Percentiles rank a stretch among this genome's conserved stretches.
These are phyloP conservation scores for Clitoria ternatea DNA, from an alignment of 306 rosid genomes.

Conservation along the genomic window DNA sequence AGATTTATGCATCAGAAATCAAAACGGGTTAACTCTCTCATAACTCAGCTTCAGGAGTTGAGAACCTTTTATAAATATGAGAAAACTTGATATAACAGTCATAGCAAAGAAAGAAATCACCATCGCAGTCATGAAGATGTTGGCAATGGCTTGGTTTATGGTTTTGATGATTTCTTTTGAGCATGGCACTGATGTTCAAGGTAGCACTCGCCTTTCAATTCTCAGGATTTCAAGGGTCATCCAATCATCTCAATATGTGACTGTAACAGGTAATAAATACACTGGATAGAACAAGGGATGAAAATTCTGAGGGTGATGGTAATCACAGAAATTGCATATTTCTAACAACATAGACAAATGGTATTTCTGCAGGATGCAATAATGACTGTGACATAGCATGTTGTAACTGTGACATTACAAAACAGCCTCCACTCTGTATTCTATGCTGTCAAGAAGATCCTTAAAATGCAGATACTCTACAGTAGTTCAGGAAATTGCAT, in stretches of 20 bases:
- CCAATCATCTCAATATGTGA: conserved; percentile 44
- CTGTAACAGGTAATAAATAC: conserved; percentile 69
- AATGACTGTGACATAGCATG: conserved; percentile 78
- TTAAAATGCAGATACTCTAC: conserved; percentile 5
- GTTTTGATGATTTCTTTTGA: conserved; percentile 24
- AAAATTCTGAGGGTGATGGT: neutral
- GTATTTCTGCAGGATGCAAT: conserved; percentile 70
- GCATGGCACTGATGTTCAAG: conserved; percentile 37
- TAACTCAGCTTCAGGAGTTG: neutral
- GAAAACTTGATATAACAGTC: conserved; percentile 22
- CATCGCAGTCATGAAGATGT: conserved; percentile 35
- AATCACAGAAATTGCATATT: neutral
- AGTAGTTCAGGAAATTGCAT: neutral
- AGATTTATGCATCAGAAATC: neutral
- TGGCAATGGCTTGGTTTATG: conserved; percentile 35
- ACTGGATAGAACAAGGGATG: too few relatives aligned
- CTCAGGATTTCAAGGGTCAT: conserved; percentile 19
- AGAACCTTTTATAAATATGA: conserved; percentile 20
- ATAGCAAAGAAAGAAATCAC: neutral
- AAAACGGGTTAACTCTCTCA: neutral
- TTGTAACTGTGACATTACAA: conserved; percentile 63
- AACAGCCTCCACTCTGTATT: conserved; percentile 78
- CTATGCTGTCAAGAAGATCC: conserved; percentile 69
- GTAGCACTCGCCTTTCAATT: conserved; percentile 37
- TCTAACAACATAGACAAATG: neutral